Base-by-base conservation (phyloP, 768 basidiomycete genomes). In the Daedalea quercina region DNA sequence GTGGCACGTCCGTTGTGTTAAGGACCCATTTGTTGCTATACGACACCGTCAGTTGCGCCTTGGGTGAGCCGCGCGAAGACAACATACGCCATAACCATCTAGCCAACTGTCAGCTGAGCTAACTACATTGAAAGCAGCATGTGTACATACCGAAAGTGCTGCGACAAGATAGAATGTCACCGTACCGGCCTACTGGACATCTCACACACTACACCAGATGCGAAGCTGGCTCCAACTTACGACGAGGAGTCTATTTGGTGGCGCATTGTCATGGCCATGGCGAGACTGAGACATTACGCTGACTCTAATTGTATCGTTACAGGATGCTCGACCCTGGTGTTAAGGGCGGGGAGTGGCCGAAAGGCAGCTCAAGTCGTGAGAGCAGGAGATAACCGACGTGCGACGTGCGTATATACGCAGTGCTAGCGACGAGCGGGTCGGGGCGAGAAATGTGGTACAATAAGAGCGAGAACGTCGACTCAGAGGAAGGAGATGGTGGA, bases 11-110 rank as follows among this genome's bases (percentile, higher is more conserved):
- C 17, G 90, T 89, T 20, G 70, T 69, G 65, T 86, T 84, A 25
- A 95, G 74, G 12, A 94, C 93, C 90, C 89, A 91, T 87, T 94
- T 92, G 62, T 92, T 41, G 22, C 26, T 8, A 28, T n/a, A 24
- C 3, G 12, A 6, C 20, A 11, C 13, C 3, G 9, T 26, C 24
- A 17, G 41, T 1, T 17, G 37, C 15, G 37, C 8, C 34, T 40
- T 15, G 37, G 8, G n/a, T n/a, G 25, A 47, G 9, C 23, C 37
- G 50, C 63, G 53, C 53, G 63, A 50, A 59, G 65, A 57, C 26
- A 4, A 66, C 65, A 54, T 76, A 92, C 86, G 89, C 92, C 79
- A 94, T 85, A 59, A 94, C 86, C 91, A 94, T 92, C 90, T 92
- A 64, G 0, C 42, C 15, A 9, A 25, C 24, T 25, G 47, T 25